A percentile compares a stretch with the other conserved stretches of the same genome.
Conservation (phyloP, 345 rosid species). For the Acer yangbiense region DNA sequence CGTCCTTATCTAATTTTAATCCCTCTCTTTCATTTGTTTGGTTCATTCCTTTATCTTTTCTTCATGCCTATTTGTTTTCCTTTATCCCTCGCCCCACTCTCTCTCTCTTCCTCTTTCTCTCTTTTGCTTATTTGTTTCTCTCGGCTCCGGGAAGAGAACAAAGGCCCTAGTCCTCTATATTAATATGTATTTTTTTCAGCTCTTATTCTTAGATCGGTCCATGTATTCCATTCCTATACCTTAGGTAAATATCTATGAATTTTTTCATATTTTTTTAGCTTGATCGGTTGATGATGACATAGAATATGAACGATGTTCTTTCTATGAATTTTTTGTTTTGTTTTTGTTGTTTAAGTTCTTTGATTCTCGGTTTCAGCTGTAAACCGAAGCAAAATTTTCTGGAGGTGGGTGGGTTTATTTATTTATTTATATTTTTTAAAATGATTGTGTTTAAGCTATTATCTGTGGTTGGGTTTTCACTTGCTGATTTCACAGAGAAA, state of each 20-base stretch:
- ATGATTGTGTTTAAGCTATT: neutral
- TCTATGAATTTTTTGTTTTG: neutral
- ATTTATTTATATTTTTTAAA: too few relatives aligned
- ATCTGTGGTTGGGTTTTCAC: slow-evolving; percentile 10
- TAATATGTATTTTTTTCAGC: slow-evolving; percentile 3
- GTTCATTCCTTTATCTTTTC: slow-evolving; percentile 6
- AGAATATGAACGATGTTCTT: slow-evolving; percentile 8
- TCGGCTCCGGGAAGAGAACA: neutral
- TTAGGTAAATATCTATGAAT: slow-evolving; percentile 35
- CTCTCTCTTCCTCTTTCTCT: neutral
- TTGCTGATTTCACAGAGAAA: neutral
- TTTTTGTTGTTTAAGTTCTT: neutral
- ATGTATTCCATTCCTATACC: neutral
- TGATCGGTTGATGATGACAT: slow-evolving; percentile 29
- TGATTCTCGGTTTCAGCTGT: slow-evolving; percentile 20
- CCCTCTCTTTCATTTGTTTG: slow-evolving; percentile 10
- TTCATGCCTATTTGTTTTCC: too few relatives aligned
- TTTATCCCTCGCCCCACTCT: too few relatives aligned
- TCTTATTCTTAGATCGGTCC: slow-evolving; percentile 37
- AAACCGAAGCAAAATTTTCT: neutral
- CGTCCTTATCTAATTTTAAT: slow-evolving; percentile 5
- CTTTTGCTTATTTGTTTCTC: slow-evolving; percentile 21
- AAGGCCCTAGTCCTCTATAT: slow-evolving; percentile 1
- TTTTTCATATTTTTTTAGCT: slow-evolving; percentile 7
- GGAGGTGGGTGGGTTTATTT: neutral